A percentile compares a stretch with the other conserved stretches of the same genome.
Conservation (phyloP, 2,329 filamentous ascomycete species). For the Colletotrichum salicis region DNA sequence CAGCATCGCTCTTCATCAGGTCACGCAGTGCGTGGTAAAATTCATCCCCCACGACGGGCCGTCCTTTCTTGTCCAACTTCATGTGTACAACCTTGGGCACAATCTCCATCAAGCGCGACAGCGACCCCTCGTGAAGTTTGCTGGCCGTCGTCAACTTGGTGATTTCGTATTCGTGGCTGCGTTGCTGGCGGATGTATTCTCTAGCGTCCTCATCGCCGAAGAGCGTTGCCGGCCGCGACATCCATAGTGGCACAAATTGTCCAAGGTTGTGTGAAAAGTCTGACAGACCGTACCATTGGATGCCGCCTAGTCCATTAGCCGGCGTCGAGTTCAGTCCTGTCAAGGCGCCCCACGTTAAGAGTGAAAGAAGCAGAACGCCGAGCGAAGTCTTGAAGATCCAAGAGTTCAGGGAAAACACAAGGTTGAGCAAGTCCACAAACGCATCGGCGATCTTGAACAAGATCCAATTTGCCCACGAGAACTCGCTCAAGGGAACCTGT, state of each 20-base stretch:
- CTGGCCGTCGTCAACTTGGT: constrained; percentile 42
- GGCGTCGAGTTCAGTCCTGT: constrained; percentile 17
- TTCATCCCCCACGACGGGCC: constrained; percentile 64
- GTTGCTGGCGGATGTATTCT: constrained; percentile 27
- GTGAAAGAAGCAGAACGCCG: neutral
- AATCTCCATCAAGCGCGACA: constrained; percentile 57
- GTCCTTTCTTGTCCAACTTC: constrained; percentile 61
- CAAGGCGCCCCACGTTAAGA: constrained; percentile 10
- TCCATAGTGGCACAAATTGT: constrained; percentile 42
- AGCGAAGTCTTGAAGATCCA: constrained; percentile 20
- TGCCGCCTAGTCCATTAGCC: neutral
- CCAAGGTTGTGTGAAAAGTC: constrained; percentile 41
- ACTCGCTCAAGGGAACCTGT: constrained; percentile 6
- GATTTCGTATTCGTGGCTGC: constrained; percentile 45
- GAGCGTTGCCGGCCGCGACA: constrained; percentile 23
- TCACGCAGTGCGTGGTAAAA: constrained; percentile 74
- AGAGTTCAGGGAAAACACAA: constrained; percentile 6
- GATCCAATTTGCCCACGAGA: constrained; percentile 7
- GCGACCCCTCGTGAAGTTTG: constrained; percentile 49
- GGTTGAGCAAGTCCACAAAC: constrained; percentile 15
- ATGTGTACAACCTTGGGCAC: constrained; percentile 70
- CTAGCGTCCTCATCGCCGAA: constrained; percentile 25
- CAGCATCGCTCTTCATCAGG: constrained; percentile 60
- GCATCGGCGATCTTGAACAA: constrained; percentile 25
- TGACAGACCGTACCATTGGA: constrained; percentile 41